Base-by-base conservation (phyloP, 208 protist species). In the Acanthamoeba lenticulata region DNA sequence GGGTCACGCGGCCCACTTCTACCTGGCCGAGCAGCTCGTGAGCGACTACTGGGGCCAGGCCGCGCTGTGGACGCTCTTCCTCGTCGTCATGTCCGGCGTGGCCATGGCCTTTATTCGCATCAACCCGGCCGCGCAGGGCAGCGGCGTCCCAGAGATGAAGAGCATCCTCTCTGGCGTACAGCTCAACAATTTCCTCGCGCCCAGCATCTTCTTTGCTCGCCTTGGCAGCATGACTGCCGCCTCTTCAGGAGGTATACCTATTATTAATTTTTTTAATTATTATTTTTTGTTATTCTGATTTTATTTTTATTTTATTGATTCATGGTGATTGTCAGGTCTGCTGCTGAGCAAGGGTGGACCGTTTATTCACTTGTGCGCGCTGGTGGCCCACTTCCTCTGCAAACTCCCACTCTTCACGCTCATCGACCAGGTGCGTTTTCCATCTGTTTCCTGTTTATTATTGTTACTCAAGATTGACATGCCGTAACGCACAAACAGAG, bases 261-360 rank as follows among this genome's bases (percentile, higher is more conserved):
- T 67, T 38, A 24, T n/a, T 65, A 6, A 67, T 24, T 11, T 72
- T 24, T 11, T 29, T 36, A 24, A 5, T 38, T 5, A 6, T 36
- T 38, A 72, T 32, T 81, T 57, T 7, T 86, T 38, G 0, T 62
- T 11, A 0, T 65, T 60, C 32, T 86, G 1, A 34, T 86, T 29
- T 24, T 4, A 1, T 32, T 32, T 49, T 27, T 2, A 5, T 5
- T 32, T 5, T 52, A 21, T 7, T 19, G 5, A 27, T 29, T 47
- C 13, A 89, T 89, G 79, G 24, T 89, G n/a, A 89, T 55, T 38
- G 29, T 92, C 44, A n/a, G 96, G 95, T 38, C 60, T 97, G 60
- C 90, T 94, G 0, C 47, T 97, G 15, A 95, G 96, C 83, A 93
- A 94, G 55, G 96, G 94, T 19, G 96, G 96, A n/a, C 96, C 96